These are phyloP conservation scores for Tetrahymena elliotti DNA, from an alignment of 73 alveolate genomes.

Conservation along the genomic window DNA sequence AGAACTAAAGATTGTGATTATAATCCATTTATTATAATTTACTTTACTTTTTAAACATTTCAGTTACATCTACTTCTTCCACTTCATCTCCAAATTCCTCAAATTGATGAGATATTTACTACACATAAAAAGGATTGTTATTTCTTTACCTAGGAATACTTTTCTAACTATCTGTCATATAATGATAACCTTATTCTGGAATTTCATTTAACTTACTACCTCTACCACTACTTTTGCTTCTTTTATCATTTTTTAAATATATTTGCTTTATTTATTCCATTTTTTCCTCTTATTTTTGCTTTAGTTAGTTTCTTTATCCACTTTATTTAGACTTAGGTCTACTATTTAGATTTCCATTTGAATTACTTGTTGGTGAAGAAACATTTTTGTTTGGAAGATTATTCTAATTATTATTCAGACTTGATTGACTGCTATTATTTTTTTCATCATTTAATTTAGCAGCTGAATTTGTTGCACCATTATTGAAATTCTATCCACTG, in stretches of 20 bases:
- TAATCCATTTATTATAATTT: background rate
- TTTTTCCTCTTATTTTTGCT: background rate
- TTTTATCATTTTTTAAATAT: background rate
- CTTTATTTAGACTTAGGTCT: background rate
- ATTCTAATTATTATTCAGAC: background rate
- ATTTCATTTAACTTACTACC: background rate
- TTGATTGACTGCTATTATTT: background rate
- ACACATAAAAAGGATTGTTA: background rate
- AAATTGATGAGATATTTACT: background rate
- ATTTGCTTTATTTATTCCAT: background rate
- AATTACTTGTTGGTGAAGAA: background rate
- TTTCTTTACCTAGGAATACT: background rate
- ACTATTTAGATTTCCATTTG: background rate
- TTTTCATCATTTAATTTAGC: background rate
- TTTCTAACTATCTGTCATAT: background rate
- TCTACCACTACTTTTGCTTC: background rate
- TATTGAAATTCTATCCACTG: background rate
- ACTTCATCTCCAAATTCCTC: background rate
- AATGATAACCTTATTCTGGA: background rate
- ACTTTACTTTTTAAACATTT: background rate
- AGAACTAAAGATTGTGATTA: background rate
- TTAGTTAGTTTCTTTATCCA: background rate
- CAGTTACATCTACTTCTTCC: background rate
- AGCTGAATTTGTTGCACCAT: background rate
- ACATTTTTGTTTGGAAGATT: background rate